phyloP scores from a whole-genome alignment of 2,329 filamentous ascomycete species.

The Penicillium corylophilum region DNA sequence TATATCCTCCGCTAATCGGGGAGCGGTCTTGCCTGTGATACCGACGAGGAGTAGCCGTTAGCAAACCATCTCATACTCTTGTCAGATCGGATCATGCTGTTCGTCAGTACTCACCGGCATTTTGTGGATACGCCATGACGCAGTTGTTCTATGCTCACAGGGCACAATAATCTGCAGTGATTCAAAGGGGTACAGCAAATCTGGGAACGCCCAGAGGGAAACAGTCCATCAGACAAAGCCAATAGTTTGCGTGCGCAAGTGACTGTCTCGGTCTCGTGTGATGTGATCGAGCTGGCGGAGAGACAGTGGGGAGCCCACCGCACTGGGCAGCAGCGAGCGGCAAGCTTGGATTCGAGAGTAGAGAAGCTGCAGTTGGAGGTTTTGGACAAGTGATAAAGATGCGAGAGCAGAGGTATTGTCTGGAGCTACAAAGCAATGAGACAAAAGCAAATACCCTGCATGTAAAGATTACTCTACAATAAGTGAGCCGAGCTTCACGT shows the following conservation, averaged over 20 bases:
- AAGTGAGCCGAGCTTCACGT: slow-evolving; percentile 17
- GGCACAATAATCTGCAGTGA: not conserved
- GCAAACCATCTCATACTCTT: not conserved
- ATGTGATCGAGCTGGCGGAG: slow-evolving; percentile 18
- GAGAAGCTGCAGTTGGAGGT: not conserved
- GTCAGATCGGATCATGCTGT: not conserved
- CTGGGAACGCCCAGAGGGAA: not conserved
- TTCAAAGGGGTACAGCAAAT: not conserved
- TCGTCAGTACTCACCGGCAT: slow-evolving; percentile 31
- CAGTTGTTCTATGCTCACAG: slow-evolving; percentile 5
- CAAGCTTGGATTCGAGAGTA: slow-evolving; percentile 13
- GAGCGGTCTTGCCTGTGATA: slow-evolving; percentile 51
- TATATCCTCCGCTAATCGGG: slow-evolving; percentile 49
- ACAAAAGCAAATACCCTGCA: not conserved
- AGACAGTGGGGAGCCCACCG: slow-evolving; percentile 29
- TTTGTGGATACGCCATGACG: slow-evolving; percentile 33
- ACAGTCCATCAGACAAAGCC: slow-evolving; percentile 2
- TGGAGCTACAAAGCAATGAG: not conserved
- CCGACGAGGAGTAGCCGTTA: slow-evolving; percentile 1
- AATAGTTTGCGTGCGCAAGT: not conserved
- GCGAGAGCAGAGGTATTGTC: not conserved
- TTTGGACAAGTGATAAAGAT: not conserved
- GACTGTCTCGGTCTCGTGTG: slow-evolving; percentile 2
- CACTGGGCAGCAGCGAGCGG: slow-evolving; percentile 22
- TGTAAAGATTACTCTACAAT: not conserved